Conservation (phyloP, 2,329 filamentous ascomycete species). For the Talaromyces marneffei region DNA sequence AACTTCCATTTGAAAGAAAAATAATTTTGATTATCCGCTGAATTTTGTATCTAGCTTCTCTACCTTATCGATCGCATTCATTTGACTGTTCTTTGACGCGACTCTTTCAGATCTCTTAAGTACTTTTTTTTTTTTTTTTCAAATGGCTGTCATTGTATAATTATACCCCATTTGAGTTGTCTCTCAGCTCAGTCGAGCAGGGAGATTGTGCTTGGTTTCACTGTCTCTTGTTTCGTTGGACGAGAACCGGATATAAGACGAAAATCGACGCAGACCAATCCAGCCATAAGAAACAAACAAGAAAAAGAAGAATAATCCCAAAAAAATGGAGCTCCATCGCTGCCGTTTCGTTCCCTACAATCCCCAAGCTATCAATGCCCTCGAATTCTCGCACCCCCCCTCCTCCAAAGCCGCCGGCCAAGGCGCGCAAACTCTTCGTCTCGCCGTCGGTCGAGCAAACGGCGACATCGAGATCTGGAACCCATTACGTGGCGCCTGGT, state of each 20-base stretch:
- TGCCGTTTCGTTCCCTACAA: slow-evolving; percentile 93
- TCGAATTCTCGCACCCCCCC: slow-evolving; percentile 80
- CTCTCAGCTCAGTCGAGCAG: slow-evolving; percentile 5
- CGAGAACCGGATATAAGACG: background rate
- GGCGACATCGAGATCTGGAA: slow-evolving; percentile 99
- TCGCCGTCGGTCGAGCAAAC: slow-evolving; percentile 87
- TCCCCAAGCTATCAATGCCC: slow-evolving; percentile 83
- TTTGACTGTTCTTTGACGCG: background rate
- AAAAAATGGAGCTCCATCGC: slow-evolving; percentile 91
- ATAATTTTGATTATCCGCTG: slow-evolving; percentile 13
- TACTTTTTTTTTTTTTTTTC: too few relatives aligned
- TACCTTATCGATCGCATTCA: slow-evolving; percentile 17
- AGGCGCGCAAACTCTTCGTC: slow-evolving; percentile 58
- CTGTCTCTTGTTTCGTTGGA: background rate
- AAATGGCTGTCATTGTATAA: slow-evolving; percentile 15
- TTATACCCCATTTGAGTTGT: background rate
- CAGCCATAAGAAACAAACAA: background rate
- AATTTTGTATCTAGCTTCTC: slow-evolving; percentile 21
- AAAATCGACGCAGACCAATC: background rate
- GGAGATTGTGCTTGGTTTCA: background rate
- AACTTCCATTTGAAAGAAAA: slow-evolving; percentile 20
- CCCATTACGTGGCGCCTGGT: slow-evolving; percentile 72
- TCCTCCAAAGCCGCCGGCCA: slow-evolving; percentile 42
- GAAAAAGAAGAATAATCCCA: background rate
- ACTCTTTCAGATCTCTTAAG: background rate